These are phyloP conservation scores for Xylaria curta DNA, from an alignment of 495 filamentous ascomycete species.

Conservation along the genomic window DNA sequence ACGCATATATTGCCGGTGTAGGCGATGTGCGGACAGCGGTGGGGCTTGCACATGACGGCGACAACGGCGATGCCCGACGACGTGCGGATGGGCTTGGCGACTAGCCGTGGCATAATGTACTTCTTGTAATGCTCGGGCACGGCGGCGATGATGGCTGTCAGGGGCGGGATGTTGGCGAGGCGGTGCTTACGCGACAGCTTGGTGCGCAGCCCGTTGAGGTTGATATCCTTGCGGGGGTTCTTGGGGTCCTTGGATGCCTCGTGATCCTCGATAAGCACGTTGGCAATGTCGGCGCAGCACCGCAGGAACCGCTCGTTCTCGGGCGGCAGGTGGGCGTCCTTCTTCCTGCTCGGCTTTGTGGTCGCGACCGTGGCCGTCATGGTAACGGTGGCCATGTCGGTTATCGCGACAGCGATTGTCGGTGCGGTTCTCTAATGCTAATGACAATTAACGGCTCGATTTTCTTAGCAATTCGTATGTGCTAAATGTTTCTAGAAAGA, in stretches of 20 bases:
- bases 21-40: slow-evolving; percentile 95
- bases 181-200: slow-evolving; percentile 92
- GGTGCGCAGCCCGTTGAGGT: slow-evolving; percentile 86
- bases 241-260: slow-evolving; percentile 76
- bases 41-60: slow-evolving; percentile 99
- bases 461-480: too few species aligned
- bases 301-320: slow-evolving; percentile 94
- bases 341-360: slow-evolving; percentile 52
- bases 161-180: slow-evolving; percentile 80
- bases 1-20: slow-evolving; percentile 99
- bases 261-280: slow-evolving; percentile 89
- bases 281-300: slow-evolving; percentile 94
- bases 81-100: slow-evolving; percentile 95
- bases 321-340: slow-evolving; percentile 77
- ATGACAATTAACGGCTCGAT: too few species aligned
- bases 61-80: slow-evolving; percentile 99
- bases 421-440: too few species aligned
- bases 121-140: slow-evolving; percentile 99
- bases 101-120: slow-evolving; percentile 92
- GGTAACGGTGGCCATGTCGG: slow-evolving; percentile 49
- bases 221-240: slow-evolving; percentile 81
- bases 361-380: slow-evolving; percentile 9
- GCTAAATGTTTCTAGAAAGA: too few species aligned
- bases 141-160: slow-evolving; percentile 96
- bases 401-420: slow-evolving; percentile 24